A percentile compares a stretch with the other conserved stretches of the same genome.
Conservation (phyloP, 306 rosid species). For the Lablab purpureus region DNA sequence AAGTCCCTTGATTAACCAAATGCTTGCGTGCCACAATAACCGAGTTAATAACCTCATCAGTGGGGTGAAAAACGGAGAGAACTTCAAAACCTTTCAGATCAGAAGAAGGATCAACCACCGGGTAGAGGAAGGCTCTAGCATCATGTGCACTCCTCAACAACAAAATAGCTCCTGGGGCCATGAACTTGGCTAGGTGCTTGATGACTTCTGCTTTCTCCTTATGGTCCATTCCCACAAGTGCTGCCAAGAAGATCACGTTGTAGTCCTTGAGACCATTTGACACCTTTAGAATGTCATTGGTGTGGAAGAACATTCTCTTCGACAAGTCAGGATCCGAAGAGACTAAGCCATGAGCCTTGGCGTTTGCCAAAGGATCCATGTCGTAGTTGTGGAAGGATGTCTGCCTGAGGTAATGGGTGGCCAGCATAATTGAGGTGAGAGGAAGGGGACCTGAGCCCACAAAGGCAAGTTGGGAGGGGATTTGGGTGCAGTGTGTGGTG, state of each 20-base stretch:
- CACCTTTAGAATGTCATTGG: constrained; percentile 62
- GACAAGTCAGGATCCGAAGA: constrained; percentile 65
- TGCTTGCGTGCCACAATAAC: constrained; percentile 64
- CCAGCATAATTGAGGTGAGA: constrained; percentile 75
- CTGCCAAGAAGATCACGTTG: constrained; percentile 74
- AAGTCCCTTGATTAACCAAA: constrained; percentile 35
- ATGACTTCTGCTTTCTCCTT: constrained; percentile 61
- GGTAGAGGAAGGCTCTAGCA: constrained; percentile 76
- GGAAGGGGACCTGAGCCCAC: constrained; percentile 85
- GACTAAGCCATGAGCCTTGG: constrained; percentile 59
- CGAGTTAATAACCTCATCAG: constrained; percentile 74
- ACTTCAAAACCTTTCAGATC: constrained; percentile 73
- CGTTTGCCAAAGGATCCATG: constrained; percentile 66
- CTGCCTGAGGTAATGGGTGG: constrained; percentile 56
- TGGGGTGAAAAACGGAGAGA: constrained; percentile 77
- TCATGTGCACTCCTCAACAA: constrained; percentile 83
- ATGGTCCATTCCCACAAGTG: constrained; percentile 73
- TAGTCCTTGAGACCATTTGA: constrained; percentile 57
- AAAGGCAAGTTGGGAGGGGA: constrained; percentile 59
- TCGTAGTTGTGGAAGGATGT: constrained; percentile 74
- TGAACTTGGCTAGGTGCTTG: constrained; percentile 63
- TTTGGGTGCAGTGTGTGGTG: constrained; percentile 48
- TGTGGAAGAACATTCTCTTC: constrained; percentile 68
- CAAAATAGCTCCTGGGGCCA: constrained; percentile 71
- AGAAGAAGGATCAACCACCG: constrained; percentile 62